phyloP scores from a whole-genome alignment of 495 filamentous ascomycete species.

The Xylaria curta region DNA sequence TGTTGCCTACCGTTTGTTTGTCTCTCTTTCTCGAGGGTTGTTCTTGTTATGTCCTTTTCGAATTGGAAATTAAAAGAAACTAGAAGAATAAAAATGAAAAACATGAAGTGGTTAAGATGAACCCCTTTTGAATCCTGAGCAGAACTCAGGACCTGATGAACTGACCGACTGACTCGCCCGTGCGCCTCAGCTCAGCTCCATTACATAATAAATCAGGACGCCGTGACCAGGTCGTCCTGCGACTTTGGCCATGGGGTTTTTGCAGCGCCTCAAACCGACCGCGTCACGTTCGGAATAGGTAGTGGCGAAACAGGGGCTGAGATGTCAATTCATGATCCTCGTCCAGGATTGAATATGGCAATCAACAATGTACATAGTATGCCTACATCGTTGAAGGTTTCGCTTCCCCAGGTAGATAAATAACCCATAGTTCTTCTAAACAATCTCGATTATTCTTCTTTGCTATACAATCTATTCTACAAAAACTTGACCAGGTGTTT shows the following conservation, averaged over 20 bases:
- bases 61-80: not conserved
- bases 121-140: not conserved
- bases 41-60: not conserved
- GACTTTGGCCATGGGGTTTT: slow-evolving; percentile 4
- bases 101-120: not conserved
- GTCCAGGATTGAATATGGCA: not conserved
- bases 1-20: too few species aligned
- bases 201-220: not conserved
- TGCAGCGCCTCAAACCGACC: slow-evolving; percentile 14
- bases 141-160: not conserved
- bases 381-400: too few species aligned
- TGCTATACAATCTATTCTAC: too few species aligned
- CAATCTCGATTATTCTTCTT: too few species aligned
- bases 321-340: not conserved
- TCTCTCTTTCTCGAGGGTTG: not conserved
- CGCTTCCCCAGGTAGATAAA: too few species aligned
- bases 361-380: not conserved
- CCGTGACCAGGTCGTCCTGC: not conserved
- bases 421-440: too few species aligned
- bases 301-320: slow-evolving; percentile 12
- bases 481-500: too few species aligned
- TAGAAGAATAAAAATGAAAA: not conserved
- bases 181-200: slow-evolving; percentile 10
- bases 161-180: slow-evolving; percentile 6
- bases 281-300: slow-evolving; percentile 4